Evolutionary conservation across 2,329 filamentous ascomycete species (phyloP), one percentile per base, ranked within the genome.

Genomic region (Fusarium tupiense): DNA sequence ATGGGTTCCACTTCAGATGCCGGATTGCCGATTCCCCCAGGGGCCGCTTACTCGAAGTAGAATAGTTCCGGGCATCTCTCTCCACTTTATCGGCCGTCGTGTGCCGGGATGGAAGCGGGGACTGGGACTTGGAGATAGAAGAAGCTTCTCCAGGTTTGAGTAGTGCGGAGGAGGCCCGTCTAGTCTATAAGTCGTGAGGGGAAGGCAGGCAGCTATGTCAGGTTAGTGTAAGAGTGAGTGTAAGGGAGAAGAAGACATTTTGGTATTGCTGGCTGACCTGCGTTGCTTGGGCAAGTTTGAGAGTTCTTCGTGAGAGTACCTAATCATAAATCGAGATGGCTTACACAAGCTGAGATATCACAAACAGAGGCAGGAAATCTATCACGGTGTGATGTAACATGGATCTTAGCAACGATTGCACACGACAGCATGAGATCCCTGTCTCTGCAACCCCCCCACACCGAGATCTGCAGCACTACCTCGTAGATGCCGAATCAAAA

Each of bases 11-110:
- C 64, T 31, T 38, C n/a, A 56, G 69, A 73, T 77, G 75, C 75
- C 75, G 75, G 44, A 73, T 77, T 75, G 73, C 75, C 75, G 75
- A 75, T 53, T 31, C 16, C 38, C 44, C 58, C 67, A 68, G 38
- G 20, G 11, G 47, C 37, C 11, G 37, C 53, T 62, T 52, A 44
- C 74, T 54, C 17, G 20, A 67, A 75, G 37, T 37, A 61, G 75
- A 35, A 67, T 73, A 41, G 65, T 10, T 37, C 59, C 64, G 61
- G 67, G 38, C 67, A 26, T 12, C 2, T 5, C 29, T 38, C 58
- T 12, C 72, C 69, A 59, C 72, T 58, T 53, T 61, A 58, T 69
- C 61, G 72, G 72, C 67, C 58, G 58, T 62, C 50, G 26, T 64
- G 49, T 75, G 75, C 75, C 73, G 73, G 71, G 58, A 65, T 59